Evolutionary conservation across 2,329 filamentous ascomycete genomes (phyloP).

Genomic region (Pestalotiopsis sp.): DNA sequence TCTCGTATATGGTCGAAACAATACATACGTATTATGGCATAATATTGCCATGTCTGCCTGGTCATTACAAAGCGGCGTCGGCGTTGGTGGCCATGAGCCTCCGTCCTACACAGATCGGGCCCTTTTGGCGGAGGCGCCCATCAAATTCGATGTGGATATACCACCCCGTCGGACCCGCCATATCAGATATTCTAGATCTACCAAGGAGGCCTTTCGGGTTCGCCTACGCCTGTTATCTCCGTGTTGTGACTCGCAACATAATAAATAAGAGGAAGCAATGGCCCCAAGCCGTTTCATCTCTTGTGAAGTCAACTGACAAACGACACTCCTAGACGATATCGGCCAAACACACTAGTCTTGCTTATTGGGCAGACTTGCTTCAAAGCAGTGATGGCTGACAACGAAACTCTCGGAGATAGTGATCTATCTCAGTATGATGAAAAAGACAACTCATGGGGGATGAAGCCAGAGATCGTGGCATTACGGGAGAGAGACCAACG

Average conservation of each 20-base stretch:
- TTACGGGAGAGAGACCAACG: conserved; percentile 35
- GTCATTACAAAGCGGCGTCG: conserved; percentile 2
- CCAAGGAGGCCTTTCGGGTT: background rate
- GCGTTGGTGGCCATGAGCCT: background rate
- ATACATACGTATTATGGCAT: background rate
- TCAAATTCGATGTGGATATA: background rate
- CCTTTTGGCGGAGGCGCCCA: background rate
- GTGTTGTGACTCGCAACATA: background rate
- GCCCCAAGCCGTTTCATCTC: background rate
- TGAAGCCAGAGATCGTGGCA: conserved; percentile 4
- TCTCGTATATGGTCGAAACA: background rate
- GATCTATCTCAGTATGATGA: background rate
- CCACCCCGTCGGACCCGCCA: background rate
- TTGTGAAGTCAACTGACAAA: background rate
- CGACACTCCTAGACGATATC: background rate
- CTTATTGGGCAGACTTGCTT: background rate
- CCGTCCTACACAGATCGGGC: no score
- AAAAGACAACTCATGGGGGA: conserved; percentile 3
- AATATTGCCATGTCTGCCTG: background rate
- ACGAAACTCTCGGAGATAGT: conserved; percentile 6
- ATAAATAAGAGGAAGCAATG: background rate
- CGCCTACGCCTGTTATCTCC: background rate
- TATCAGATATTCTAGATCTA: background rate
- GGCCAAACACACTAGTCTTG: background rate
- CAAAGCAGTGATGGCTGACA: conserved; percentile 4